A percentile compares a stretch with the other conserved stretches of the same genome.
phyloP scores from a whole-genome alignment of 257 asterid genomes.

The Euphrasia confusa region DNA sequence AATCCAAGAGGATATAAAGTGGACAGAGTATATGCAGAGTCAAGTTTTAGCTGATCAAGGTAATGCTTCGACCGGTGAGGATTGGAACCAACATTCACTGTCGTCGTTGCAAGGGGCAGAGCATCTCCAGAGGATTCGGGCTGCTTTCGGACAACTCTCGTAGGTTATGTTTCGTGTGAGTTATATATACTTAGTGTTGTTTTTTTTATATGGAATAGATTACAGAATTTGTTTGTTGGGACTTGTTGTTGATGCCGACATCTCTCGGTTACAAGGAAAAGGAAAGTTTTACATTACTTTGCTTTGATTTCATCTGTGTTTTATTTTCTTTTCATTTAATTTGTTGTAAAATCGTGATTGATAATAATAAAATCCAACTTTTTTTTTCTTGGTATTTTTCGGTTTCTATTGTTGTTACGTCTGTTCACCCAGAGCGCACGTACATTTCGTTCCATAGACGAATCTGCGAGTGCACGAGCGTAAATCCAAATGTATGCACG shows the following conservation, averaged over 20 bases:
- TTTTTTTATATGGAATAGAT: background rate
- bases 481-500: too few relatives aligned
- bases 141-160: conserved; percentile 10
- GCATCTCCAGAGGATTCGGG: conserved; percentile 24
- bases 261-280: background rate
- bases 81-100: background rate
- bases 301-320: background rate
- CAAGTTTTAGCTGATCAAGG: conserved; percentile 38
- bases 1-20: conserved; percentile 35
- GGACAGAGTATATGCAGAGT: conserved; percentile 46
- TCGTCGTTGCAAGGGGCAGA: conserved; percentile 29
- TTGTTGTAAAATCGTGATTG: too few relatives aligned
- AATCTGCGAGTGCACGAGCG: too few relatives aligned
- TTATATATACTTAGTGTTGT: background rate
- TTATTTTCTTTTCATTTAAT: background rate
- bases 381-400: background rate
- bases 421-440: too few relatives aligned
- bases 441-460: too few relatives aligned
- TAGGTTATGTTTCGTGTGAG: background rate
- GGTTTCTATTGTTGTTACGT: too few relatives aligned
- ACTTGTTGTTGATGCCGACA: conserved; percentile 18
- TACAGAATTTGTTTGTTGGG: conserved; percentile 2
- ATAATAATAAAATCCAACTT: too few relatives aligned
- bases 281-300: conserved; percentile 2
- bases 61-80: background rate